Evolutionary conservation across 306 rosid species (phyloP), one percentile per base, ranked within the genome.

Genomic region (Astragalus membranaceus): DNA sequence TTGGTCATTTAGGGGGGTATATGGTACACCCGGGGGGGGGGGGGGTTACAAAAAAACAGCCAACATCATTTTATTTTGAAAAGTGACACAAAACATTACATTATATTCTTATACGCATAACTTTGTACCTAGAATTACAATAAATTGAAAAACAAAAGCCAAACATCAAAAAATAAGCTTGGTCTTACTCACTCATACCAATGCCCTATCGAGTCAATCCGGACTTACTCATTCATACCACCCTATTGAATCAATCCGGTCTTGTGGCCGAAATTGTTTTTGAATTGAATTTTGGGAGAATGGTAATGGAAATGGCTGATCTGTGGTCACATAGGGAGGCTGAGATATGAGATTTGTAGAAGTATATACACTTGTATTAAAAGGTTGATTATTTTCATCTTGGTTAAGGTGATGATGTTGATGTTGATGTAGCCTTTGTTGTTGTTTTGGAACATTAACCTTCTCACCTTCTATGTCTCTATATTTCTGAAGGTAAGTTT

Each of bases 381-480:
- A 59, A 36, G 67, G 48, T 14, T 81, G 69, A 52, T 74, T 82
- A 65, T 53, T 78, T 17, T 74, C 72, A 2, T 86, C 81, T 13
- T 78, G 82, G 7, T 59, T 43, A 29, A 64, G 62, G 3, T 30
- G 85, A 3, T 72, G 84, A 1, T 73, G 80, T 4, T 67, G 73
- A 4, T 71, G 78, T 1, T 75, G 82, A 6, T 69, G 88, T 33
- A 62, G 59, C 78, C 76, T 70, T 54, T 71, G 86, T 60, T 81
- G 86, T 50, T 89, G 88, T 64, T 85, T 89, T 7, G 92, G 96
- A 70, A 81, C 55, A 41, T 85, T 89, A 58, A 79, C 75, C 69
- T 85, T 89, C 48, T 87, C 96, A 10, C 87, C 92, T 75, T 89
- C 92, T 1, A 81, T 79, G 12, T 89, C 92, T 81, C 85, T 85